A percentile compares a stretch with the other conserved stretches of the same genome.
Conservation (phyloP, 495 filamentous ascomycete genomes). For the Neurospora sp. region DNA sequence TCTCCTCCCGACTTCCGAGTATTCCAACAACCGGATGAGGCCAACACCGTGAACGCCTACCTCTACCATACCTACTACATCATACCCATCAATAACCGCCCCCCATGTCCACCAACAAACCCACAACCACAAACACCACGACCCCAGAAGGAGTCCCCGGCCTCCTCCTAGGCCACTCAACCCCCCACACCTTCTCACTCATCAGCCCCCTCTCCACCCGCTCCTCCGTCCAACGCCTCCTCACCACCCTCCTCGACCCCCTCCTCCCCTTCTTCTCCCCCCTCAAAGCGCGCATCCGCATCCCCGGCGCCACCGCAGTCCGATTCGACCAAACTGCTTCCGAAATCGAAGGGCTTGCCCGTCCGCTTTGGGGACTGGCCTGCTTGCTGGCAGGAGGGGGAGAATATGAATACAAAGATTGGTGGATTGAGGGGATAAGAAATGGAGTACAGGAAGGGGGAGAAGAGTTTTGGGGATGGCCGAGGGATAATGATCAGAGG, state of each 20-base stretch:
- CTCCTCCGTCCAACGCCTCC: constrained; percentile 46
- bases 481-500: constrained; percentile 64
- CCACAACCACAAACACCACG: not conserved
- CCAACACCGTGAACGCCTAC: not conserved
- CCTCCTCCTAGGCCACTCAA: constrained; percentile 40
- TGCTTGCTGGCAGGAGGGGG: constrained; percentile 56
- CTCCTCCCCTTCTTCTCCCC: constrained; percentile 55
- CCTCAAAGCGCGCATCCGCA: constrained; percentile 43
- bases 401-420: constrained; percentile 47
- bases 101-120: not conserved
- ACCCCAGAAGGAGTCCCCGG: constrained; percentile 7
- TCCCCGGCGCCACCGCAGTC: constrained; percentile 54
- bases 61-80: not conserved
- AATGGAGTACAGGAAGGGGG: constrained; percentile 44
- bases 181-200: constrained; percentile 41
- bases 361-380: constrained; percentile 66
- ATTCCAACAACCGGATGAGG: not conserved
- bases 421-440: constrained; percentile 57
- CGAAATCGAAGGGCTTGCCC: constrained; percentile 64
- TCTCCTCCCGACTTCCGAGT: not conserved
- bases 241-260: constrained; percentile 50
- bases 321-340: constrained; percentile 66
- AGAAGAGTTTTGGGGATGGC: constrained; percentile 63
- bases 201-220: constrained; percentile 35
- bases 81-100: not conserved